Percentiles rank a stretch among this genome's conserved stretches.
Conservation (phyloP, 306 rosid species). For the Quercus berberidifolia region DNA sequence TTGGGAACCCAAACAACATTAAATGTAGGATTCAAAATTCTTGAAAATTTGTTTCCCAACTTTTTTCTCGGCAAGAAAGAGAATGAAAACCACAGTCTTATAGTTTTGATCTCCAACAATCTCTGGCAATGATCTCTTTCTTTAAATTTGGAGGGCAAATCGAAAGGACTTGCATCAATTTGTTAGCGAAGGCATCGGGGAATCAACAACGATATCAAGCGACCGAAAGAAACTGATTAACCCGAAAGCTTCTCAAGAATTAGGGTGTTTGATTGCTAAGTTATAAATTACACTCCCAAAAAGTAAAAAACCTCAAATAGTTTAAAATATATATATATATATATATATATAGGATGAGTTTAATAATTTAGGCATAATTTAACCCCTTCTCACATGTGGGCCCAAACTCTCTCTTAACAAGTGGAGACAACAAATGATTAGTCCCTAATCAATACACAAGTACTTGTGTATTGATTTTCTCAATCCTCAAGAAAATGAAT, state of each 20-base stretch:
- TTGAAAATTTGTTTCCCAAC: not conserved
- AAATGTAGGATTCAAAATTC: not conserved
- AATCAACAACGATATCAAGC: slow-evolving; percentile 36
- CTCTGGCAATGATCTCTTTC: slow-evolving; percentile 40
- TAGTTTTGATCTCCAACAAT: slow-evolving; percentile 32
- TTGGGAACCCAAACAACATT: not conserved
- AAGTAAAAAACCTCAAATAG: too few species aligned
- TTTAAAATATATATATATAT: too few species aligned
- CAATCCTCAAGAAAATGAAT: too few species aligned
- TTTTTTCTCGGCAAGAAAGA: not conserved
- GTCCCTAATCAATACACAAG: too few species aligned
- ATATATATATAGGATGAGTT: too few species aligned
- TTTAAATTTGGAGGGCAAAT: slow-evolving; percentile 32
- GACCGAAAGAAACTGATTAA: slow-evolving; percentile 36
- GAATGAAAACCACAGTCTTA: slow-evolving; percentile 1
- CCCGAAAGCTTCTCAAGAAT: slow-evolving; percentile 41
- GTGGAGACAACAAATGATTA: too few species aligned
- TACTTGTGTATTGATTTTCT: too few species aligned
- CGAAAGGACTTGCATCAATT: slow-evolving; percentile 38
- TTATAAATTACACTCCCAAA: too few species aligned
- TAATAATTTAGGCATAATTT: too few species aligned
- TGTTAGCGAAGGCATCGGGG: slow-evolving; percentile 20
- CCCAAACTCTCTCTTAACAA: too few species aligned
- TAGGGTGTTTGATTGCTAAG: not conserved
- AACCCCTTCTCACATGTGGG: too few species aligned